Base-by-base conservation (phyloP, 2,329 filamentous ascomycete genomes). In the Gaeumannomyces tritici region DNA sequence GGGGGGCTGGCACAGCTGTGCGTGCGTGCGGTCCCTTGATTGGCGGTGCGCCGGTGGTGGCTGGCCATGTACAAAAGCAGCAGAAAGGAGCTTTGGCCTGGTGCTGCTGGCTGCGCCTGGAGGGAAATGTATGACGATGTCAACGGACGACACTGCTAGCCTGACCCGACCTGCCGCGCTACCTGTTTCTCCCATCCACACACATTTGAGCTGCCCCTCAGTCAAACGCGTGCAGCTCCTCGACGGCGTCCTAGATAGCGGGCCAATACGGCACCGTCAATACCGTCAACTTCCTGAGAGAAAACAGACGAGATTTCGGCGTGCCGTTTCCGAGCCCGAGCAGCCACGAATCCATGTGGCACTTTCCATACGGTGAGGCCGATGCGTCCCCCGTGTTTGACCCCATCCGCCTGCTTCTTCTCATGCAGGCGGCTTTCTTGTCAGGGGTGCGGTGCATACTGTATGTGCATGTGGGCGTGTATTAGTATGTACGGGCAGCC, bases 51-150 rank as follows among this genome's bases (percentile, higher is more conserved):
- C 42, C 21, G 42, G 21, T 13, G 42, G 21, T 21, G 42, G 21
- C 42, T 8, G 21, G 42, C 42, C 21, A 9, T n/a, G 42, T 24
- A 51, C n/a, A n/a, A n/a, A n/a, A 33, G 1, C 9, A 33, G 21
- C 42, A 21, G 4, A 8, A 51, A 9, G 42, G n/a, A 24, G 42
- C 42, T 51, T 51, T 51, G 42, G 42, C 42, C 21, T 12, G 35
- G 7, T 15, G 15, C 35, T 18, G 35, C n/a, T n/a, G n/a, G 35
- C 35, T 21, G 42, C 42, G 42, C 42, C 9, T n/a, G 21, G 21
- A 60, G 54, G 55, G 33, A 2, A 15, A 55, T 59, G 62, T 62
- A 70, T 70, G 69, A 71, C 68, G 66, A 69, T 69, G 70, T 71
- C 69, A 69, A 66, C 68, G 61, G 61, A 61, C 63, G 64, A 65